Conservation (phyloP, 164 flowering plant genomes). For the Saururus chinensis region DNA sequence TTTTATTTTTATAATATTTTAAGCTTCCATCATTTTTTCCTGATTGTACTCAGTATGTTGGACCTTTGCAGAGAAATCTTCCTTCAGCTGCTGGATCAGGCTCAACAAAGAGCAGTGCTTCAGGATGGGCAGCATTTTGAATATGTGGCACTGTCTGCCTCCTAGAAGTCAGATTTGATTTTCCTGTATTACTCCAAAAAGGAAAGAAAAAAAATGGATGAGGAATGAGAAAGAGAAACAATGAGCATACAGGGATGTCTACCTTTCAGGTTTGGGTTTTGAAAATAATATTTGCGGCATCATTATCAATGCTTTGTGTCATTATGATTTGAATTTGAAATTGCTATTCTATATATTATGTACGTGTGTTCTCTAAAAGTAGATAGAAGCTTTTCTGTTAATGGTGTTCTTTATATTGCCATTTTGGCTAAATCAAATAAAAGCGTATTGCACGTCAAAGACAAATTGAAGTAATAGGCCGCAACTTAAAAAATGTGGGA, state of each 20-base stretch:
- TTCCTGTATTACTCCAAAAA: neutral
- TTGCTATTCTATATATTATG: too few relatives aligned
- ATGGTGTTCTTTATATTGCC: too few relatives aligned
- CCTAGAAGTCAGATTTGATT: neutral
- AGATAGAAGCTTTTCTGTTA: too few relatives aligned
- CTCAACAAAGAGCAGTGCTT: slow-evolving; percentile 44
- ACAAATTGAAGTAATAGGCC: too few relatives aligned
- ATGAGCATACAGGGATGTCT: neutral
- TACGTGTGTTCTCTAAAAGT: too few relatives aligned
- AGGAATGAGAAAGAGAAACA: neutral
- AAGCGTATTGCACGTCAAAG: too few relatives aligned
- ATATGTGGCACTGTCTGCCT: slow-evolving; percentile 3
- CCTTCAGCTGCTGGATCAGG: slow-evolving; percentile 57
- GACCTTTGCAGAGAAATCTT: slow-evolving; percentile 54
- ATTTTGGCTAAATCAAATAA: too few relatives aligned
- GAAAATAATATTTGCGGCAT: too few relatives aligned
- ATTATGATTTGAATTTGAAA: too few relatives aligned
- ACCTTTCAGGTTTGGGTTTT: neutral
- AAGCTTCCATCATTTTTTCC: neutral
- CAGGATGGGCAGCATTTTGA: slow-evolving; percentile 98
- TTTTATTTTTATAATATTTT: too few relatives aligned
- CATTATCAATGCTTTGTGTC: too few relatives aligned
- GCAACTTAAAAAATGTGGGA: too few relatives aligned
- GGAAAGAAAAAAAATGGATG: neutral
- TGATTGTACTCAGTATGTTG: neutral